Evolutionary conservation across 2,329 filamentous ascomycete genomes (phyloP).

Genomic region (Davidsoniella neocaledoniae): DNA sequence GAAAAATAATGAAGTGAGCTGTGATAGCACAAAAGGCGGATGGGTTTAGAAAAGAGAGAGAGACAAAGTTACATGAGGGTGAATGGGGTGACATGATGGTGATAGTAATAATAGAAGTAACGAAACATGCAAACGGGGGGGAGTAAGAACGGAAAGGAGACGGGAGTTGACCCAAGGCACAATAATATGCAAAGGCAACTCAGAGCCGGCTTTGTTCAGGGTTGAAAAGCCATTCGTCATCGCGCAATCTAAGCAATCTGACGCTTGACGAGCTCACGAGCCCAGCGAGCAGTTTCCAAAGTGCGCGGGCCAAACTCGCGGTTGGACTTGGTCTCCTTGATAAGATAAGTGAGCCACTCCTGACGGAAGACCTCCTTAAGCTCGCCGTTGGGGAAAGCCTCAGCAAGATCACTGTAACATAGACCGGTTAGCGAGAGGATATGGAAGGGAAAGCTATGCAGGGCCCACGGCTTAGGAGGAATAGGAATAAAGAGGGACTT

Average conservation of each 20-base stretch:
- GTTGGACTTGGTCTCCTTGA: conserved; percentile 82
- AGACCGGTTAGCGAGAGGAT: conserved; percentile 21
- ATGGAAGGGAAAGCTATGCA: not conserved
- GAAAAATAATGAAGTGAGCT: conserved; percentile 11
- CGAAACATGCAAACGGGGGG: conserved; percentile 4
- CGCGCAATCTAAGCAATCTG: conserved; percentile 34
- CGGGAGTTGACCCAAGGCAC: not conserved
- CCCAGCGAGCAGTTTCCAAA: conserved; percentile 90
- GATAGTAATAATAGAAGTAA: not conserved
- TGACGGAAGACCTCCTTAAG: conserved; percentile 70
- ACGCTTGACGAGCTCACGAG: conserved; percentile 91
- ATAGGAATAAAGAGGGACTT: conserved; percentile 21
- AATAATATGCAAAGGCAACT: conserved; percentile 3
- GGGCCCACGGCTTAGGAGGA: not conserved
- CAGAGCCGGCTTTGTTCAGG: not conserved
- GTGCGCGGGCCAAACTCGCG: conserved; percentile 74
- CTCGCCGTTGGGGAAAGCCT: conserved; percentile 83
- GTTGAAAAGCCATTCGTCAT: not conserved
- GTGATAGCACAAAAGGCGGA: conserved; percentile 15
- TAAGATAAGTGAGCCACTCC: conserved; percentile 78
- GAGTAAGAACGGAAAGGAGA: not conserved
- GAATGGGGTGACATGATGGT: not conserved
- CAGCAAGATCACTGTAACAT: conserved; percentile 62
- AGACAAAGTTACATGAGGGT: conserved; percentile 14
- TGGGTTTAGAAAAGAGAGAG: conserved; percentile 15